Evolutionary conservation across 306 rosid species (phyloP).

Genomic region (Trichosanthes cucumerina): DNA sequence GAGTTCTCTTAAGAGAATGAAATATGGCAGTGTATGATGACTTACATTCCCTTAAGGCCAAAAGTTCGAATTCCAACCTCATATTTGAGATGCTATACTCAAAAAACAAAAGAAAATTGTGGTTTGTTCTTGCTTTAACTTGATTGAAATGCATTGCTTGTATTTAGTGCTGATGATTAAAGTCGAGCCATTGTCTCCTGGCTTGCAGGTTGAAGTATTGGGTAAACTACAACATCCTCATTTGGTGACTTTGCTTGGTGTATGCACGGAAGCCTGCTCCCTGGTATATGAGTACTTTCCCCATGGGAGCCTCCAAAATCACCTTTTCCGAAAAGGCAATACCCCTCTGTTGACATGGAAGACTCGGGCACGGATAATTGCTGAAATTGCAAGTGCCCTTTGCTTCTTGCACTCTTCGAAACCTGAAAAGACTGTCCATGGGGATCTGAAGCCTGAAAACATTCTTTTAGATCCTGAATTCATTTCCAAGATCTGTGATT

Average conservation of each 20-base stretch:
- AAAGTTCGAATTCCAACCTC: not conserved
- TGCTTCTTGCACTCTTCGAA: slow-evolving; percentile 81
- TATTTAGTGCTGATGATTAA: not conserved
- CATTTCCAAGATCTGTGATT: slow-evolving; percentile 73
- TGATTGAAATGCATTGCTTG: slow-evolving; percentile 1
- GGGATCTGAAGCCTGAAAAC: slow-evolving; percentile 62
- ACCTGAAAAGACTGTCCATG: slow-evolving; percentile 71
- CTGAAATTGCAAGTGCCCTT: slow-evolving; percentile 79
- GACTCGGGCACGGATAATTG: slow-evolving; percentile 50
- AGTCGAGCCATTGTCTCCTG: slow-evolving; percentile 13
- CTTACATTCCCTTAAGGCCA: not conserved
- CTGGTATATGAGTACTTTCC: slow-evolving; percentile 72
- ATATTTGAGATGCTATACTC: not conserved
- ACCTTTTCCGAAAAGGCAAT: slow-evolving; percentile 49
- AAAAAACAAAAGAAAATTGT: not conserved
- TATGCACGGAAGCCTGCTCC: slow-evolving; percentile 77
- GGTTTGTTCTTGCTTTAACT: not conserved
- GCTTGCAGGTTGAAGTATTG: slow-evolving; percentile 67
- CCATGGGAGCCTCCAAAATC: slow-evolving; percentile 68
- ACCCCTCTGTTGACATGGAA: slow-evolving; percentile 52
- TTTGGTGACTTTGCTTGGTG: slow-evolving; percentile 73
- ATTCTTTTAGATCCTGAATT: slow-evolving; percentile 56
- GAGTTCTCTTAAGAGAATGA: not conserved
- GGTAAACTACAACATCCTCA: slow-evolving; percentile 78
- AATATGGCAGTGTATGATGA: not conserved